These are phyloP conservation scores for Pseudotsuga menziesii DNA, from an alignment of 75 land plant genomes.

Conservation along the genomic window DNA sequence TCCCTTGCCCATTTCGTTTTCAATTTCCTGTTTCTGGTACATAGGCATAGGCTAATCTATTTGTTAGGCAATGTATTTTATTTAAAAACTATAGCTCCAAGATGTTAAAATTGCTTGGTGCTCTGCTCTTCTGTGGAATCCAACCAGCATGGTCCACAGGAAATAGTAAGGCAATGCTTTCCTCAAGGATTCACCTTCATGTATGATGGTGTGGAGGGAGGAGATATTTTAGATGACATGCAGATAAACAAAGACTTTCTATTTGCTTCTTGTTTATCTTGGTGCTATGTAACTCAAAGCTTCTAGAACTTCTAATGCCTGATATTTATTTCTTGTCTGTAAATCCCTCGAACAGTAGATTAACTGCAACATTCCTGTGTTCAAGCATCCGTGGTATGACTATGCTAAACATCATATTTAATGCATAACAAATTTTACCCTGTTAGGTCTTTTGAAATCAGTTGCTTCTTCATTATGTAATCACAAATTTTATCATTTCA, in stretches of 20 bases:
- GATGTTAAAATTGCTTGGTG: background rate
- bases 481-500: background rate
- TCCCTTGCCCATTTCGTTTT: no score
- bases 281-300: background rate
- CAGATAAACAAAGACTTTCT: background rate
- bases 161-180: background rate
- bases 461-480: background rate
- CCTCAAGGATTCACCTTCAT: background rate
- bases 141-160: conserved; percentile 1
- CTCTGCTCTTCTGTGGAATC: background rate
- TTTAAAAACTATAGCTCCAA: background rate
- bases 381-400: background rate
- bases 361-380: background rate
- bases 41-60: background rate
- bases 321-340: background rate
- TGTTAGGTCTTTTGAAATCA: background rate
- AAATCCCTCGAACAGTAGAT: background rate
- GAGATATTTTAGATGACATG: background rate
- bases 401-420: background rate
- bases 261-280: background rate
- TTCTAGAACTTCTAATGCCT: background rate
- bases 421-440: background rate
- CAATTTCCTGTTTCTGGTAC: no score
- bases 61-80: background rate
- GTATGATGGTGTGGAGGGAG: background rate